These are phyloP conservation scores for Prunus padus DNA, from an alignment of 306 rosid species.

Conservation along the genomic window DNA sequence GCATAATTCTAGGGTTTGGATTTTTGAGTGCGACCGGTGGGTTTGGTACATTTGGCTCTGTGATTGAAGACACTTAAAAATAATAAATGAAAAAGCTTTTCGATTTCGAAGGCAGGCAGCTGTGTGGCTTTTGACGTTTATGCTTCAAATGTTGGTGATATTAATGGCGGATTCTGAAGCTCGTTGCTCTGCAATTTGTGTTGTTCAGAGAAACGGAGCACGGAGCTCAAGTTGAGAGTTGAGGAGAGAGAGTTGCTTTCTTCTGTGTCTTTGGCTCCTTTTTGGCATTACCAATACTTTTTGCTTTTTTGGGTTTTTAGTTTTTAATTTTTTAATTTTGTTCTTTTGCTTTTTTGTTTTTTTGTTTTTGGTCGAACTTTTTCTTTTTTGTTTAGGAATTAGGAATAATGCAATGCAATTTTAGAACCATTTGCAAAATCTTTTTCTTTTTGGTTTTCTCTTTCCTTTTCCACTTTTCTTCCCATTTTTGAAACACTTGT, in stretches of 20 bases:
- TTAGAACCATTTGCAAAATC: background rate
- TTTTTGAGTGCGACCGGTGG: conserved; percentile 2
- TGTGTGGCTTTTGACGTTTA: background rate
- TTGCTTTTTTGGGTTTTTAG: background rate
- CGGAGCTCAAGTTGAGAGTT: background rate
- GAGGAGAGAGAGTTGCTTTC: background rate
- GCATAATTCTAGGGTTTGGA: conserved; percentile 29
- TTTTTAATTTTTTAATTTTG: too few relatives aligned
- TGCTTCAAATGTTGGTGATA: background rate
- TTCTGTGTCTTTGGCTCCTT: background rate
- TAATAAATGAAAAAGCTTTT: background rate
- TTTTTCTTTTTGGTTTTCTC: background rate
- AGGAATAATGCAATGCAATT: background rate
- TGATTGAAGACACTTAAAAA: conserved; percentile 2
- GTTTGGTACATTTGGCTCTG: conserved; percentile 31
- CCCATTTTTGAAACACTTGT: conserved; percentile 4
- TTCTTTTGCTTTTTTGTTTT: background rate
- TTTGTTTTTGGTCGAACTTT: too few relatives aligned
- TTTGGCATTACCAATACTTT: background rate
- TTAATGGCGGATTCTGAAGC: background rate
- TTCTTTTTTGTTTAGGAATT: background rate
- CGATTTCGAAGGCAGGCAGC: background rate
- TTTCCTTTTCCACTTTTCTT: background rate
- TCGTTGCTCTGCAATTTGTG: background rate
- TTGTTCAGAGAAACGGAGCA: background rate